A percentile compares a stretch with the other conserved stretches of the same genome.
phyloP scores from a whole-genome alignment of 2,329 filamentous ascomycete species.

The Ophiostoma himal-ulmi region DNA sequence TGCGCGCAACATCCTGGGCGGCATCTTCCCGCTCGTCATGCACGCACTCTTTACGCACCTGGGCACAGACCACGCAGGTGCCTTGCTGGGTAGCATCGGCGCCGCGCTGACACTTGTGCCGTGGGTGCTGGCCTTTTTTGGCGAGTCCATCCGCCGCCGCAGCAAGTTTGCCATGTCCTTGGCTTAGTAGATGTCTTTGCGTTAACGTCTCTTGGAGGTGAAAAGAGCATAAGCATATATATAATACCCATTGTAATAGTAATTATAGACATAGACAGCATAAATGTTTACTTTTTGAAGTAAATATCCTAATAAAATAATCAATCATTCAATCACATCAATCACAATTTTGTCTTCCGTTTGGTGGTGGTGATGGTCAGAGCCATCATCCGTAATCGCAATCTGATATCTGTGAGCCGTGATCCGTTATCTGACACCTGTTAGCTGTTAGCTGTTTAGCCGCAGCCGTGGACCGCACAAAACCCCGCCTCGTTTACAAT shows the following conservation, averaged over 20 bases:
- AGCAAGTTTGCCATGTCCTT: constrained; percentile 65
- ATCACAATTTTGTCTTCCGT: background rate
- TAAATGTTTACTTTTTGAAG: background rate
- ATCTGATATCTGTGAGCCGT: background rate
- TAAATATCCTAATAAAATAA: background rate
- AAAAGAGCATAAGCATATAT: background rate
- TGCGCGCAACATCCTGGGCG: constrained; percentile 77
- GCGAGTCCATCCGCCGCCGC: constrained; percentile 65
- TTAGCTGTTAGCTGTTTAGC: background rate
- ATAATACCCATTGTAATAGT: background rate
- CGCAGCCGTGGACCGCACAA: background rate
- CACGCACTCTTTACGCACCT: constrained; percentile 65
- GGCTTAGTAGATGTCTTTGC: background rate
- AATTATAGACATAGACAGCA: background rate
- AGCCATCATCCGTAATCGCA: background rate
- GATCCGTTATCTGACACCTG: background rate
- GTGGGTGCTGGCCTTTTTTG: constrained; percentile 77
- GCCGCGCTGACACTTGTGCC: constrained; percentile 69
- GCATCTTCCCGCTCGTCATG: constrained; percentile 73
- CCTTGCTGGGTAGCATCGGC: constrained; percentile 68
- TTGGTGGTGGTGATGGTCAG: background rate
- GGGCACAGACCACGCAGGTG: constrained; percentile 65
- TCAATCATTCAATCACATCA: no score
- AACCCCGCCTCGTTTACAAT: background rate
- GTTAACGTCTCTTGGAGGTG: background rate